Percentiles rank a stretch among this genome's conserved stretches.
Evolutionary conservation across 2,329 filamentous ascomycete species (phyloP).

Genomic region (Cadophora luteo-olivacea): DNA sequence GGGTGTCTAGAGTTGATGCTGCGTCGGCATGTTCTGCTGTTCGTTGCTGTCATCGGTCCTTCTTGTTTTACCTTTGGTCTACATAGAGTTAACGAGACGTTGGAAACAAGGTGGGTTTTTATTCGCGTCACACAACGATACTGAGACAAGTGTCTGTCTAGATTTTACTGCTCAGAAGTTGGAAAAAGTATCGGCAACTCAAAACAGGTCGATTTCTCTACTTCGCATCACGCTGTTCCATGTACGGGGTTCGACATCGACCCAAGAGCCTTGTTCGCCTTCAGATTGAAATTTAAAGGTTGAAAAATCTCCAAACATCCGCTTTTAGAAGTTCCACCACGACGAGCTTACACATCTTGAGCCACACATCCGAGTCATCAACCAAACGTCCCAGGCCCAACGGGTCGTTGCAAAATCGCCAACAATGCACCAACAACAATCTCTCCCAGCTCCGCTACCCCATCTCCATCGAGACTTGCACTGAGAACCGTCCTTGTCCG

Average conservation of each 20-base stretch:
- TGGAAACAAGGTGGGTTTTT: too few species aligned
- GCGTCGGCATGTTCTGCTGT: neutral
- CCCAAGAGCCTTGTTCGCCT: too few species aligned
- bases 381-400: neutral
- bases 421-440: slow-evolving; percentile 10
- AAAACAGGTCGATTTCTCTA: neutral
- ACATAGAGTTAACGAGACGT: too few species aligned
- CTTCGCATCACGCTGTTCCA: neutral
- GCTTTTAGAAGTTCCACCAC: neutral
- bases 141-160: too few species aligned
- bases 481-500: slow-evolving; percentile 8
- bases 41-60: neutral
- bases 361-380: neutral
- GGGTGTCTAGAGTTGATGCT: too few species aligned
- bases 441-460: neutral
- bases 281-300: too few species aligned
- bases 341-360: neutral
- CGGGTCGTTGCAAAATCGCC: slow-evolving; percentile 2
- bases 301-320: too few species aligned
- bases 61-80: neutral
- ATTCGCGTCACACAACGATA: too few species aligned
- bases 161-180: too few species aligned
- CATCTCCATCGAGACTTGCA: neutral
- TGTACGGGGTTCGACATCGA: neutral
- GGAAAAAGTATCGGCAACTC: too few species aligned